Evolutionary conservation across 345 rosid genomes (phyloP).

Genomic region (Punica granatum): DNA sequence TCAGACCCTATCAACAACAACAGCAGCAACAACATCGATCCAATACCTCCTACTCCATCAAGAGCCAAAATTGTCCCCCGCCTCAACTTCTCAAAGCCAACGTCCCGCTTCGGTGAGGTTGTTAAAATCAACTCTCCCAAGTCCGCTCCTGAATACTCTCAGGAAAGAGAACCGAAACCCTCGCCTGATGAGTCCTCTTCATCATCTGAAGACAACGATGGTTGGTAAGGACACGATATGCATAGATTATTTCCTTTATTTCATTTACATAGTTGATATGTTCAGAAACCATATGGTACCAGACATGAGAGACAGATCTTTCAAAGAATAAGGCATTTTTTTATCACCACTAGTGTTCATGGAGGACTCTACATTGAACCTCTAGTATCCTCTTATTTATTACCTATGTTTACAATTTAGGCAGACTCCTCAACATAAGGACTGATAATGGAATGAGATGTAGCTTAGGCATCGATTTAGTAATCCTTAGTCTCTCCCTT

Average conservation of each 20-base stretch:
- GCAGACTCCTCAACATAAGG: no score
- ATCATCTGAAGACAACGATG: conserved; percentile 4
- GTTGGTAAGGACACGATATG: not conserved
- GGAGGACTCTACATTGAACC: no score
- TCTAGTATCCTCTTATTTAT: no score
- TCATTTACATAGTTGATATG: not conserved
- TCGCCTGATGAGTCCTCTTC: not conserved
- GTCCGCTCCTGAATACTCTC: conserved; percentile 2
- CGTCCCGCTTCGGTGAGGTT: conserved; percentile 36
- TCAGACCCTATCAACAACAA: not conserved
- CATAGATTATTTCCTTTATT: not conserved
- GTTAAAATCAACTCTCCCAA: conserved; percentile 8
- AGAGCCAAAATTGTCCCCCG: conserved; percentile 21
- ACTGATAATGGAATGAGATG: no score
- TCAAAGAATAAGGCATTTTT: no score
- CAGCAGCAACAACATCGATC: not conserved
- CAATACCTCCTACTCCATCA: not conserved
- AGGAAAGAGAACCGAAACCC: conserved; percentile 7
- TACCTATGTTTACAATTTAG: no score
- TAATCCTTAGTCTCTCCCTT: no score
- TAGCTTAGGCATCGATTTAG: no score
- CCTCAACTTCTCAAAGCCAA: conserved; percentile 40
- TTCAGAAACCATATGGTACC: not conserved
- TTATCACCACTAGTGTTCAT: no score
- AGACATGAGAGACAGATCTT: no score